Percentiles rank a stretch among this genome's conserved stretches.
Evolutionary conservation across 768 basidiomycete species (phyloP).

Genomic region (Lentinula lateritia): DNA sequence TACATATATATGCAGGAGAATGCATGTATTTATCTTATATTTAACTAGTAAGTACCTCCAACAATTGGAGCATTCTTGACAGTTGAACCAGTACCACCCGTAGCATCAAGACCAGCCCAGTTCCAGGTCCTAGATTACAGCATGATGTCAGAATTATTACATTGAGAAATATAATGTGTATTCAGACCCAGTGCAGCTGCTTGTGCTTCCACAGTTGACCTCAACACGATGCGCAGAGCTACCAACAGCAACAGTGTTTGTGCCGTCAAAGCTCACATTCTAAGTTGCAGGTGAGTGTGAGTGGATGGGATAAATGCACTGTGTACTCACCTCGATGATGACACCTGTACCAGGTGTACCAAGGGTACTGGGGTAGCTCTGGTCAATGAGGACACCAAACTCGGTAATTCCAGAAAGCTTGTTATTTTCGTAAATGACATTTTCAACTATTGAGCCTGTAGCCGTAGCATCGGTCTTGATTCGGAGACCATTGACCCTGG

Average conservation of each 20-base stretch:
- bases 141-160: too few species aligned
- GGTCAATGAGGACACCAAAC: conserved; percentile 3
- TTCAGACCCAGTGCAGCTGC: conserved; percentile 3
- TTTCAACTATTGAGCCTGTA: background rate
- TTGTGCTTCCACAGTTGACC: conserved; percentile 5
- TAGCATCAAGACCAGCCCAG: background rate
- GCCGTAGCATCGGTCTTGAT: conserved; percentile 6
- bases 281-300: background rate
- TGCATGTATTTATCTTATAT: too few species aligned
- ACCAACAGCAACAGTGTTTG: conserved; percentile 4
- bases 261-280: conserved; percentile 1
- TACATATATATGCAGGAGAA: too few species aligned
- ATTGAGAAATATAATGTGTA: background rate
- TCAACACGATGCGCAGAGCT: background rate
- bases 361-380: conserved; percentile 4
- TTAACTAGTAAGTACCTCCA: conserved; percentile 1
- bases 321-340: background rate
- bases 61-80: background rate
- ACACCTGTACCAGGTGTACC: conserved; percentile 6
- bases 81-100: background rate
- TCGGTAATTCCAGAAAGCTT: background rate
- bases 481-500: background rate
- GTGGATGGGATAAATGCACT: too few species aligned
- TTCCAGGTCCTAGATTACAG: conserved; percentile 1
- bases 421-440: conserved; percentile 2